Conservation (phyloP, 1,284 basidiomycete species). For the Moesziomyces aphidis region DNA sequence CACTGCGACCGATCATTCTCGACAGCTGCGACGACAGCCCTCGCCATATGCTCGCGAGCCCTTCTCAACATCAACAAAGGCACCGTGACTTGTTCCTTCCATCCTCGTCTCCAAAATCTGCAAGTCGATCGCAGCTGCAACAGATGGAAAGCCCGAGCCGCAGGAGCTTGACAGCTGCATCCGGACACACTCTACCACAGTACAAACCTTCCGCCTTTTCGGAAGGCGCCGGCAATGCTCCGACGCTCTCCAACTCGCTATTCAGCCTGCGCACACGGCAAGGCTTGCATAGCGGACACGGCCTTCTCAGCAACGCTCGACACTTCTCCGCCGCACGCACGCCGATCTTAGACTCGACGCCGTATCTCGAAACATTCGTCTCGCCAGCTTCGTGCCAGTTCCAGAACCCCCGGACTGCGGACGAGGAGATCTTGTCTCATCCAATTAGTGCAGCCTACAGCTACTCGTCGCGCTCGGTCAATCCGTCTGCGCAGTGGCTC, state of each 20-base stretch:
- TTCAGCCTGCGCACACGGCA: constrained; percentile 18
- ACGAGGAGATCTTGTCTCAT: constrained; percentile 34
- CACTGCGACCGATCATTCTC: constrained; percentile 31
- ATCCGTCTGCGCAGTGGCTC: constrained; percentile 57
- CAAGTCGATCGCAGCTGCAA: background rate
- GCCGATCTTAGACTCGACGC: constrained; percentile 20
- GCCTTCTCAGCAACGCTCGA: background rate
- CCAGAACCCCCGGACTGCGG: constrained; percentile 15
- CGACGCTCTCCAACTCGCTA: constrained; percentile 5
- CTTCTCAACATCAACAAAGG: constrained; percentile 4
- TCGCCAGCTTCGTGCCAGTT: constrained; percentile 24
- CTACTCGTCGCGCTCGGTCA: constrained; percentile 47
- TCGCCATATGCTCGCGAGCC: constrained; percentile 5
- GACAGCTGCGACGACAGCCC: constrained; percentile 17
- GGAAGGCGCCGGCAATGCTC: background rate
- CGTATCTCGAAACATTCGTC: constrained; percentile 42
- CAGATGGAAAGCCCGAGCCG: constrained; percentile 1
- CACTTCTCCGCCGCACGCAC: constrained; percentile 6
- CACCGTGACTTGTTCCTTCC: background rate
- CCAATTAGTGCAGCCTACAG: constrained; percentile 57
- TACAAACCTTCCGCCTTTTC: constrained; percentile 15
- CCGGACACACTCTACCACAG: background rate
- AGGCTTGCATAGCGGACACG: constrained; percentile 3
- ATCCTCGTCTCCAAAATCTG: background rate
- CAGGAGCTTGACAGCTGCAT: background rate